phyloP scores from a whole-genome alignment of 2,329 filamentous ascomycete species.

The Clonostachys rhizophaga region DNA sequence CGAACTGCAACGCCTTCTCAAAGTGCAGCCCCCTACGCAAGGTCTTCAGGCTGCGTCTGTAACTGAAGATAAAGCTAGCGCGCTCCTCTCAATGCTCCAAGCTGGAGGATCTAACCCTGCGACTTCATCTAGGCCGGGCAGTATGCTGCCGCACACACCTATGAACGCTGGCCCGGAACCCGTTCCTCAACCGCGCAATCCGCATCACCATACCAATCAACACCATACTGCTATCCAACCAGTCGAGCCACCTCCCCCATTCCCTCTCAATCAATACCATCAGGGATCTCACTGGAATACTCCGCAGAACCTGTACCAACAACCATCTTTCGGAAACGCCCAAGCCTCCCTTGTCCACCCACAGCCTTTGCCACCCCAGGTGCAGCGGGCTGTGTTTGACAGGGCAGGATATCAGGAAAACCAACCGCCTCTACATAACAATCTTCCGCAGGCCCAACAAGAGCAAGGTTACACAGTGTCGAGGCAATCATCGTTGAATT shows the following conservation, averaged over 20 bases:
- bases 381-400: constrained; percentile 48
- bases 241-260: constrained; percentile 22
- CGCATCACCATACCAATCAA: constrained; percentile 48
- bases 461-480: constrained; percentile 1
- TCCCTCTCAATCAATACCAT: constrained; percentile 14
- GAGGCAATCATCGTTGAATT: too few relatives aligned
- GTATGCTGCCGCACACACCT: constrained; percentile 41
- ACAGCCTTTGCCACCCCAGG: constrained; percentile 49
- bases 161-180: constrained; percentile 47
- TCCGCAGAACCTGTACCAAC: background rate
- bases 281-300: background rate
- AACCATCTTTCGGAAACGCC: constrained; percentile 5
- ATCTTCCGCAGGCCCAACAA: constrained; percentile 7
- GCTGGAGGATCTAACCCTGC: constrained; percentile 13
- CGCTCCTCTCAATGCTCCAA: constrained; percentile 49
- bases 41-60: constrained; percentile 29
- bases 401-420: constrained; percentile 20
- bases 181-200: constrained; percentile 48
- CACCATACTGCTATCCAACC: constrained; percentile 27
- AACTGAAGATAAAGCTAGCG: constrained; percentile 40
- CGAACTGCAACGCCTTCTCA: constrained; percentile 50
- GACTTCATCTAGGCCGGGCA: constrained; percentile 6
- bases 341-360: constrained; percentile 26
- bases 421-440: constrained; percentile 5
- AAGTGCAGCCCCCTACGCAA: constrained; percentile 48